A percentile compares a stretch with the other conserved stretches of the same genome.
phyloP scores from a whole-genome alignment of 352 stramenopile genomes.

The Ophiocytium majus region DNA sequence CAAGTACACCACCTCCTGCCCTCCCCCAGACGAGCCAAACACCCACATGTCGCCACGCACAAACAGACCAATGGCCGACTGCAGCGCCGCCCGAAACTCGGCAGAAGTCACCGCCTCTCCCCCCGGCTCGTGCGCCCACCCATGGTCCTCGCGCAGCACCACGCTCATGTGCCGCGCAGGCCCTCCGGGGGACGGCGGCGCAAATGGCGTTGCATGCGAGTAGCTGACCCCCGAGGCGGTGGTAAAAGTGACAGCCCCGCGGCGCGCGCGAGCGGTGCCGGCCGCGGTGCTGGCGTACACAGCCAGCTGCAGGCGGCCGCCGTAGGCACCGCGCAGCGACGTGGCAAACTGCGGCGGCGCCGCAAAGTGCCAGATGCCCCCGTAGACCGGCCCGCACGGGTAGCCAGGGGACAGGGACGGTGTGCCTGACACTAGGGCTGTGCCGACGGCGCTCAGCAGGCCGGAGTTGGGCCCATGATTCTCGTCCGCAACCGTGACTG shows the following conservation, averaged over 20 bases:
- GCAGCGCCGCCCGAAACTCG: slow-evolving; percentile 27
- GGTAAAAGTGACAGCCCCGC: neutral
- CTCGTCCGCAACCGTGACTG: neutral
- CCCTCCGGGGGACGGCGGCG: slow-evolving; percentile 18
- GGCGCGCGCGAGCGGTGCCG: too few species aligned
- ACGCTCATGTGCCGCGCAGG: slow-evolving; percentile 33
- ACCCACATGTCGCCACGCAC: slow-evolving; percentile 40
- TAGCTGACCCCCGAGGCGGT: neutral
- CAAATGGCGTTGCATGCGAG: neutral
- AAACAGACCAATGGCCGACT: slow-evolving; percentile 26
- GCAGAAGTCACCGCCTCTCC: slow-evolving; percentile 21
- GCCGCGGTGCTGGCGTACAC: neutral
- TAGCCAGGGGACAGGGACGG: slow-evolving; percentile 39
- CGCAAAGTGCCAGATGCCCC: slow-evolving; percentile 36
- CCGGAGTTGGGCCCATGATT: slow-evolving; percentile 21
- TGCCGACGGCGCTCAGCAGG: slow-evolving; percentile 25
- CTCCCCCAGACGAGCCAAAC: slow-evolving; percentile 25
- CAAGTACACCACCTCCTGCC: slow-evolving; percentile 48
- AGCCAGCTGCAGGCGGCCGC: slow-evolving; percentile 40
- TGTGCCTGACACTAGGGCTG: slow-evolving; percentile 30
- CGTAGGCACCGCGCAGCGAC: slow-evolving; percentile 31
- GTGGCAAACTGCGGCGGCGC: slow-evolving; percentile 29
- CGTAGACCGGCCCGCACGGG: slow-evolving; percentile 40
- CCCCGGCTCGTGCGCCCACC: slow-evolving; percentile 33
- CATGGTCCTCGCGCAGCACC: slow-evolving; percentile 41